Evolutionary conservation across 495 filamentous ascomycete genomes (phyloP), one percentile per base, ranked within the genome.

Genomic region (Podospora bellae-mahoneyi): DNA sequence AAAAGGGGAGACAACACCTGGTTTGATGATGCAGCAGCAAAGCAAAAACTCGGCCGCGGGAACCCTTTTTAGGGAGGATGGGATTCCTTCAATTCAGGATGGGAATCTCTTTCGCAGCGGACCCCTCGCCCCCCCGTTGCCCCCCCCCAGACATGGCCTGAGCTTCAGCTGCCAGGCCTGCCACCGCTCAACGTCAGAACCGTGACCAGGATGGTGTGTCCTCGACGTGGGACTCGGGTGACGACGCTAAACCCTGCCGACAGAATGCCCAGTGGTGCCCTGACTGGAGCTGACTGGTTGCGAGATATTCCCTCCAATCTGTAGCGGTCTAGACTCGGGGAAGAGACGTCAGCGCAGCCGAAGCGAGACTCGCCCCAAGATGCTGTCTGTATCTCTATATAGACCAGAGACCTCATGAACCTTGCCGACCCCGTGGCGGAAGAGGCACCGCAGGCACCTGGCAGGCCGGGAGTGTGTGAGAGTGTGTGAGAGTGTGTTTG

Each of bases 81-180:
- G 66, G 69, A 67, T 70, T 70, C 62, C 62, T 67, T 15, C 57
- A 72, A 62, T 72, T 65, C 64, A 73, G 60, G 58, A 76, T 76
- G 74, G 72, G 71, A 76, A 73, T 74, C 68, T 73, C 26, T 30
- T 18, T 30, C 28, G n/a, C 27, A 63, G 23, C 55, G 23, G 55
- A 58, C 55, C 55, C 18, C 55, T 9, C 23, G 6, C 55, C 0
- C n/a, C 23, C 54, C 6, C 5, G 10, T 48, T 13, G 30, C 30
- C 4, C 39, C 39, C n/a, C 39, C 39, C 39, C 39, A 13, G 39
- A 58, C n/a, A 58, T 58, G 55, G 55, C 55, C 55, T 58, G 55
- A 58, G 55, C 55, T 58, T 58, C 55, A 58, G 55, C 55, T 58
- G 55, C 23, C 23, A 23, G 23, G 23, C 23, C 23, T 23, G 23